These are phyloP conservation scores for Phytophthora europaea DNA, from an alignment of 352 stramenopile genomes.

Conservation along the genomic window DNA sequence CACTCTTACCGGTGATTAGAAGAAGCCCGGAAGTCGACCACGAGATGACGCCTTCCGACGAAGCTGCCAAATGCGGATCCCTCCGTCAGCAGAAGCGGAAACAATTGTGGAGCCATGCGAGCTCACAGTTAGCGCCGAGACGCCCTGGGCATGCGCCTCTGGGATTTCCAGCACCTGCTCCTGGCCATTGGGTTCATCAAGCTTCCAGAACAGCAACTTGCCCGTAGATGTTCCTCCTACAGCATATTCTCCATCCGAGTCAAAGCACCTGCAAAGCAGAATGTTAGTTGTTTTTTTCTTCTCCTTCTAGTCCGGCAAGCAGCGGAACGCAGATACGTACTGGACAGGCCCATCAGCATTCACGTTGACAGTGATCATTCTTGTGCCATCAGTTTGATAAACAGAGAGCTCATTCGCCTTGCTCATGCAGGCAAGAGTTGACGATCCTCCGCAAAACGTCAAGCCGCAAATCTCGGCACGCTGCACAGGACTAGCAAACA, in stretches of 20 bases:
- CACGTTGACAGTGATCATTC: slow-evolving; percentile 66
- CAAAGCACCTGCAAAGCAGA: slow-evolving; percentile 64
- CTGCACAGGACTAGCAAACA: slow-evolving; percentile 67
- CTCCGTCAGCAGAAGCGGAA: slow-evolving; percentile 68
- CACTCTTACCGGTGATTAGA: slow-evolving; percentile 35
- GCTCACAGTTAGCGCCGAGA: slow-evolving; percentile 76
- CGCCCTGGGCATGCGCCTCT: slow-evolving; percentile 68
- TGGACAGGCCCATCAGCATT: slow-evolving; percentile 66
- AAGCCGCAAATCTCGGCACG: slow-evolving; percentile 66
- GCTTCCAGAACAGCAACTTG: slow-evolving; percentile 86
- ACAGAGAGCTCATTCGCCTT: slow-evolving; percentile 76
- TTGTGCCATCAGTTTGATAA: slow-evolving; percentile 71
- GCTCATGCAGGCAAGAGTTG: slow-evolving; percentile 72
- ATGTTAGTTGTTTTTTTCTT: not conserved
- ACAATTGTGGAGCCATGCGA: slow-evolving; percentile 66
- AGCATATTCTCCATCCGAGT: slow-evolving; percentile 83
- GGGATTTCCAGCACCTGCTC: slow-evolving; percentile 82
- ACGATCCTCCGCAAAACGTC: slow-evolving; percentile 68
- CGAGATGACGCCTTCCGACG: slow-evolving; percentile 66
- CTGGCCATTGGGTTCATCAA: slow-evolving; percentile 71
- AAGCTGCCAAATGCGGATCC: slow-evolving; percentile 82
- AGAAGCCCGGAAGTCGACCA: slow-evolving; percentile 67
- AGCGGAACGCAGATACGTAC: slow-evolving; percentile 39
- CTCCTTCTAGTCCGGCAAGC: not conserved
- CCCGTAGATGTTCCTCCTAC: slow-evolving; percentile 79